Evolutionary conservation across 345 rosid genomes (phyloP).

Genomic region (Syzygium oleosum): DNA sequence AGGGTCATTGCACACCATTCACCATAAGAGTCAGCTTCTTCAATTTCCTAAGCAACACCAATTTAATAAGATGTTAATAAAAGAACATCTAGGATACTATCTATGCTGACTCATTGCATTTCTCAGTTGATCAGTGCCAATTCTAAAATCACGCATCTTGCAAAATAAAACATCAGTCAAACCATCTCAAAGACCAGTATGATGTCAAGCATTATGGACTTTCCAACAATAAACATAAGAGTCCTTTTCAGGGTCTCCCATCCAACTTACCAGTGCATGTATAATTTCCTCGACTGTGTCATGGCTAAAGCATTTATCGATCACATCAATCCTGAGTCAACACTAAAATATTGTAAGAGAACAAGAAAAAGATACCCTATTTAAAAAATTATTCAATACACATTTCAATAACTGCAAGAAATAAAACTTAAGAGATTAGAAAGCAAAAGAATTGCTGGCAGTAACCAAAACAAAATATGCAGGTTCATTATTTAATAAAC

Average conservation of each 20-base stretch:
- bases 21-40: slow-evolving; percentile 34
- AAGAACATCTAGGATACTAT: background rate
- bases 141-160: background rate
- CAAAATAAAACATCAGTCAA: background rate
- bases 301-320: slow-evolving; percentile 79
- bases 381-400: background rate
- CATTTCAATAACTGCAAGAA: background rate
- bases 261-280: slow-evolving; percentile 60
- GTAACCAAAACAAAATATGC: background rate
- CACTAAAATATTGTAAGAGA: background rate
- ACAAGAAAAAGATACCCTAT: background rate
- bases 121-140: background rate
- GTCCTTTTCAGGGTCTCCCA: background rate
- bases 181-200: background rate
- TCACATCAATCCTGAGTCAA: slow-evolving; percentile 15
- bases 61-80: background rate
- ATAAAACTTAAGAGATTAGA: background rate
- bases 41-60: slow-evolving; percentile 37
- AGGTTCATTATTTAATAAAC: background rate
- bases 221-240: too few species aligned
- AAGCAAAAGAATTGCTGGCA: background rate
- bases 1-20: slow-evolving; percentile 57
- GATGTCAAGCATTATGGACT: background rate
- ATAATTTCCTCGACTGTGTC: slow-evolving; percentile 89
- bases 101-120: background rate